Evolutionary conservation across 2,329 filamentous ascomycete species (phyloP), one percentile per base, ranked within the genome.

Genomic region (Ascocoryne sarcoides): DNA sequence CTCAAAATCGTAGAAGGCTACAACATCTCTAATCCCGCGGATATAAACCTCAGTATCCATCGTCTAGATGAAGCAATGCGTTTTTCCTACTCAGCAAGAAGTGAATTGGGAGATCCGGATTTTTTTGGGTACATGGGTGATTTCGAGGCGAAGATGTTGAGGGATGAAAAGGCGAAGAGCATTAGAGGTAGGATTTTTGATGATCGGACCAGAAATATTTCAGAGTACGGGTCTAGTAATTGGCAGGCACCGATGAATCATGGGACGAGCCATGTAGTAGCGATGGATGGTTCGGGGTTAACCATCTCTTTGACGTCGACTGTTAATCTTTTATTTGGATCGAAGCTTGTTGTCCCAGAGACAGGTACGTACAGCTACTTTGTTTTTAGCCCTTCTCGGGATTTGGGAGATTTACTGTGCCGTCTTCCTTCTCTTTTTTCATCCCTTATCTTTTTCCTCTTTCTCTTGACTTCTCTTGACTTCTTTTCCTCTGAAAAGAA

Each of bases 41-140:
- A 44, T 12, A 32, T 40, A 3, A 32, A 86, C 51, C 65, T 93
- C 0, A 86, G 80, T 28, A 82, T 81, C 1, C 92, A 96, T 62
- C 76, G 84, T 10, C 73, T 95, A 49, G 78, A 87, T 55, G 92
- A 96, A 67, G 83, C 88, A 10, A 86, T 95, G 66, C 76, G 87
- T 16, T 96, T 94, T 60, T 88, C 77, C 2, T 96, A 95, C 58
- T 88, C 82, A 3, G 67, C 82, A 52, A 79, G 88, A 42, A 71
- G 78, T n/a, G 71, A 80, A 19, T 73, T 96, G 0, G 90, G 88
- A 4, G 92, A 96, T 59, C 92, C 90, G 0, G 68, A 65, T 1
- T 95, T 82, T 58, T 75, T 93, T 3, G 50, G 68, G 1, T 75
- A 75, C 20, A 66, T 90, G 37, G 63, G 69, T 7, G 60, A 65